Evolutionary conservation across 345 rosid genomes (phyloP).

Genomic region (Salix purpurea): DNA sequence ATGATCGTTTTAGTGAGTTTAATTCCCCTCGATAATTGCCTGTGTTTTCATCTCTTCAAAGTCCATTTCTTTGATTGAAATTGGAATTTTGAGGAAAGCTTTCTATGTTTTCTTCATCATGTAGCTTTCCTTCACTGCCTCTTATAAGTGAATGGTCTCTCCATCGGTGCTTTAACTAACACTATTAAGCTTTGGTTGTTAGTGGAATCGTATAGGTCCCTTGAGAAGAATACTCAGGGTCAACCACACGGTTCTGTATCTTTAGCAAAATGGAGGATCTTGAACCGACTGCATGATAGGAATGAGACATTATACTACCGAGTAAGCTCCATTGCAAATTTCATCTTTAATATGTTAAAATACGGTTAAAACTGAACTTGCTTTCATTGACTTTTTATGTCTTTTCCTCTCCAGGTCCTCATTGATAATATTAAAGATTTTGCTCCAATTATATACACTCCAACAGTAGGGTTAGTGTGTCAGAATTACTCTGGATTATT

Average conservation of each 20-base stretch:
- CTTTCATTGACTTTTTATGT: conserved; percentile 1
- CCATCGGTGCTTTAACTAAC: not conserved
- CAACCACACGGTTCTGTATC: conserved; percentile 61
- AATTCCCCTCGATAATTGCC: not conserved
- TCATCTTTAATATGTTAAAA: conserved; percentile 8
- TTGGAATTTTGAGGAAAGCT: not conserved
- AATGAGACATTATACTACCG: conserved; percentile 90
- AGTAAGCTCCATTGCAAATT: conserved; percentile 39
- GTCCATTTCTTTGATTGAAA: too few relatives aligned
- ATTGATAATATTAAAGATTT: conserved; percentile 90
- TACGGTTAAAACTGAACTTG: not conserved
- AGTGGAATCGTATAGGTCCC: conserved; percentile 89
- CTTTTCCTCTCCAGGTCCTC: conserved; percentile 58
- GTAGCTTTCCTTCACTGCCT: not conserved
- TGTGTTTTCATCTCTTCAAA: too few relatives aligned
- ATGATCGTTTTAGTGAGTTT: conserved; percentile 90
- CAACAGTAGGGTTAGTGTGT: conserved; percentile 93
- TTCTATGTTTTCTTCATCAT: not conserved
- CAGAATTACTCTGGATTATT: conserved; percentile 95
- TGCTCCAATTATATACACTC: conserved; percentile 93
- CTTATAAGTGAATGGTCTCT: not conserved
- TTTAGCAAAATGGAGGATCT: conserved; percentile 94
- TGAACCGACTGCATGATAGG: conserved; percentile 95
- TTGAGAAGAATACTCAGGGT: conserved; percentile 73
- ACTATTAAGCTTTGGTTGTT: conserved; percentile 14